Evolutionary conservation across 129 eudicot genomes (phyloP).

Genomic region (Flaveria sonorensis): DNA sequence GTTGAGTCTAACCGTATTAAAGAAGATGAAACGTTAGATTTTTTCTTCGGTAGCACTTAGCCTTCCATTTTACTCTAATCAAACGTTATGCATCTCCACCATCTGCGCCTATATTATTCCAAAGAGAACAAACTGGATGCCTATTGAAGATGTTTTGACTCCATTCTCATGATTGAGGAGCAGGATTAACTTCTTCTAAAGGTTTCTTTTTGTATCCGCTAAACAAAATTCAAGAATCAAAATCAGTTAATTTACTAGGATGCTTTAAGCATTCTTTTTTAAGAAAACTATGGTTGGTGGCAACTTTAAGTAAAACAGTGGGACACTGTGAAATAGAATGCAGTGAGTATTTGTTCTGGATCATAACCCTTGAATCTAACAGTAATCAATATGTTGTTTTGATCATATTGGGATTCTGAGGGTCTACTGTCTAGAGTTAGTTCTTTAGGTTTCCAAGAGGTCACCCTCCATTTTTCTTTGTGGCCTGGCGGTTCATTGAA

Average conservation of each 20-base stretch:
- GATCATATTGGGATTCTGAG: too few species aligned
- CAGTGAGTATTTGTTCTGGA: conserved; percentile 1
- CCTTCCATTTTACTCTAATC: background rate
- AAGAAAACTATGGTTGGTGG: background rate
- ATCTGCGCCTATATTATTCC: background rate
- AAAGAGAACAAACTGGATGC: too few species aligned
- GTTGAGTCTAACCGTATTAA: too few species aligned
- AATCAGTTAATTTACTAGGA: too few species aligned
- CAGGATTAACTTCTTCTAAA: too few species aligned
- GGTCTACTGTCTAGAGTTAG: too few species aligned
- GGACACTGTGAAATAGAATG: background rate
- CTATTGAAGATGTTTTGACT: too few species aligned
- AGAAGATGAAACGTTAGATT: too few species aligned
- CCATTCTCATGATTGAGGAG: too few species aligned
- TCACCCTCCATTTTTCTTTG: background rate
- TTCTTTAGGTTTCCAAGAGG: background rate
- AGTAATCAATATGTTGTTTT: background rate
- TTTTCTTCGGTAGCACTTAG: background rate
- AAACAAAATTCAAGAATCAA: too few species aligned
- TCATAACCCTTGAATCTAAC: background rate
- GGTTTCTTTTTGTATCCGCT: too few species aligned
- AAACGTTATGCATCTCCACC: background rate
- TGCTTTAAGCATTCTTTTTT: background rate
- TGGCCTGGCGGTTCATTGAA: background rate
- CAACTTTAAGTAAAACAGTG: background rate